A percentile compares a stretch with the other conserved stretches of the same genome.
These are phyloP conservation scores for Geotrichum fermentans DNA, from an alignment of 1,139 yeast genomes.

Conservation along the genomic window DNA sequence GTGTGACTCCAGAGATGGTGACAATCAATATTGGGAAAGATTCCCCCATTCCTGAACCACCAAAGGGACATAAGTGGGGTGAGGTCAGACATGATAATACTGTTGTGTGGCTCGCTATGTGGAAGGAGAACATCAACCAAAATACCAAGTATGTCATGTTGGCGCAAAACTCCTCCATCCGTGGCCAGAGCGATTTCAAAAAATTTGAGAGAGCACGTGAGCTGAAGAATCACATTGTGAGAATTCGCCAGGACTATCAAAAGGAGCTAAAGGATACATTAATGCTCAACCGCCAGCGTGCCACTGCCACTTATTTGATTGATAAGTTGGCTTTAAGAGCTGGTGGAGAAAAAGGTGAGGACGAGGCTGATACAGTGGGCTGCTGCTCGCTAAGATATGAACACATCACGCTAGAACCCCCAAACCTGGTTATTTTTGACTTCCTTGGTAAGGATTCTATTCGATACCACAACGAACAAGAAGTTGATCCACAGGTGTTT, in stretches of 20 bases:
- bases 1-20: slow-evolving; percentile 86
- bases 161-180: slow-evolving; percentile 85
- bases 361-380: slow-evolving; percentile 97
- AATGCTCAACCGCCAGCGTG: slow-evolving; percentile 87
- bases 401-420: slow-evolving; percentile 81
- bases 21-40: slow-evolving; percentile 75
- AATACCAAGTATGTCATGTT: slow-evolving; percentile 81
- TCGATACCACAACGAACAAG: slow-evolving; percentile 85
- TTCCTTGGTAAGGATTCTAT: slow-evolving; percentile 95
- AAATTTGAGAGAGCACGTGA: slow-evolving; percentile 92
- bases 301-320: slow-evolving; percentile 88
- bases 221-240: slow-evolving; percentile 64
- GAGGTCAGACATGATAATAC: slow-evolving; percentile 83
- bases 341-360: slow-evolving; percentile 96
- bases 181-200: slow-evolving; percentile 85
- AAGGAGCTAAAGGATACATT: slow-evolving; percentile 63
- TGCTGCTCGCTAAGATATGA: slow-evolving; percentile 91
- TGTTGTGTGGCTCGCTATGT: slow-evolving; percentile 94
- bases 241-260: slow-evolving; percentile 71
- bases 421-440: slow-evolving; percentile 84
- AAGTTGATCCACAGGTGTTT: slow-evolving; percentile 84
- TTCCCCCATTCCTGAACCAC: slow-evolving; percentile 73
- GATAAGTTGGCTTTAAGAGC: slow-evolving; percentile 97
- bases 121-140: slow-evolving; percentile 90
- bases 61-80: slow-evolving; percentile 87